These are phyloP conservation scores for Hypomontagnella submonticulosa DNA, from an alignment of 495 filamentous ascomycete species.

Conservation along the genomic window DNA sequence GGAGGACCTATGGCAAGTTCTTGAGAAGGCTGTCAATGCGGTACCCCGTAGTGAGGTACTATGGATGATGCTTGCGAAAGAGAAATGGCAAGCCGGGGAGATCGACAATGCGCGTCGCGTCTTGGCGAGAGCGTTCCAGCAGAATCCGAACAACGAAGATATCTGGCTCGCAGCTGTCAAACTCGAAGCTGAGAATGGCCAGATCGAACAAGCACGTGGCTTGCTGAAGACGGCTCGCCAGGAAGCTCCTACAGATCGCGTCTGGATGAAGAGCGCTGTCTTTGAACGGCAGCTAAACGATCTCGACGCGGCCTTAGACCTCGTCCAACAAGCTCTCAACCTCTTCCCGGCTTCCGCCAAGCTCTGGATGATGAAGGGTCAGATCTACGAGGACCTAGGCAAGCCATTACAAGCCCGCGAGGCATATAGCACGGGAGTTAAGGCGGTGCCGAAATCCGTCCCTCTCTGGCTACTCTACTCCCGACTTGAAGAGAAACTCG, in stretches of 20 bases:
- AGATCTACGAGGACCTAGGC: constrained; percentile 86
- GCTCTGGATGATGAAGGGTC: constrained; percentile 98
- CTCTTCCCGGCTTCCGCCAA: constrained; percentile 89
- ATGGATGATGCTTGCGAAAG: constrained; percentile 95
- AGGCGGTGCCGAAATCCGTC: constrained; percentile 83
- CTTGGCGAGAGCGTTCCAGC: constrained; percentile 86
- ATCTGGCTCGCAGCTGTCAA: constrained; percentile 97
- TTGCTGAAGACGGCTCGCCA: constrained; percentile 82
- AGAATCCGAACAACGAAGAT: constrained; percentile 95
- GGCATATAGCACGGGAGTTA: constrained; percentile 88
- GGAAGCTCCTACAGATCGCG: constrained; percentile 91
- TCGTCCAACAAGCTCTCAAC: constrained; percentile 86
- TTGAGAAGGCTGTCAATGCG: constrained; percentile 93
- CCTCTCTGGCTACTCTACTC: constrained; percentile 90
- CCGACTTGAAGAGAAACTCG: constrained; percentile 85
- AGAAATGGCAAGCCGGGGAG: constrained; percentile 88
- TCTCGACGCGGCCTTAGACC: constrained; percentile 80
- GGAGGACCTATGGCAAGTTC: constrained; percentile 81
- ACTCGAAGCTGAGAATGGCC: constrained; percentile 86
- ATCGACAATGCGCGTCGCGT: constrained; percentile 86
- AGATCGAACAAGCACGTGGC: constrained; percentile 81
- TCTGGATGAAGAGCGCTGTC: constrained; percentile 94
- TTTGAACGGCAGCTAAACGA: constrained; percentile 89
- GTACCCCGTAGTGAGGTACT: constrained; percentile 90
- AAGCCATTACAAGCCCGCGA: constrained; percentile 87